Base-by-base conservation (phyloP, 192 early-diverging fungal species). In the Gaertneriomyces sp. region DNA sequence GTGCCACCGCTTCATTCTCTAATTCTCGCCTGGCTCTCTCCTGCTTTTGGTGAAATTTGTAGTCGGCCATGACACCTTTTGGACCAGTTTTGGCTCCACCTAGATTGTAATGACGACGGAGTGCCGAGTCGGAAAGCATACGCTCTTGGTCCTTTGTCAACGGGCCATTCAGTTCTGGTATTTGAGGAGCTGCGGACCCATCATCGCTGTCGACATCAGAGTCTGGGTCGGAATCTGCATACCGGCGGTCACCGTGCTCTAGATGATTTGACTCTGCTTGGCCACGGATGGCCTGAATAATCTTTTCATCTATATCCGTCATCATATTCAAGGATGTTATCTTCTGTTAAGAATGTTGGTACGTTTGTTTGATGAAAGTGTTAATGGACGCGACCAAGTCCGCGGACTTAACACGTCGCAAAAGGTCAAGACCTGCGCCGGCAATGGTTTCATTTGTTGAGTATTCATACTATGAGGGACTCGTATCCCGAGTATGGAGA, bases 11-110 rank as follows among this genome's bases (percentile, higher is more conserved):
- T 33, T 55, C 45, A 17, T 50, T 38, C 38, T 68, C 46, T 42
- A 68, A 49, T 6, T 67, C 65, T 33, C 39, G 20, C 43, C 83
- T 46, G 41, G 78, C 69, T 1, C 69, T 57, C 68, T 85, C 79
- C 73, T 85, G 83, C 33, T 54, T 52, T 64, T 76, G 46, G 60
- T 84, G 81, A 49, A 85, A 85, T 52, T 73, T 70, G 45, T 76
- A 61, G 70, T 85, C 83, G 44, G 74, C 77, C 20, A 81, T 66
- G 17, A 85, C 83, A 43, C 83, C 80, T 53, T 85, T 85, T 1
- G 79, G 77, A 9, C 83, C 83, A n/a, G 80, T 85, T 49, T 73
- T 62, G 9, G 81, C 69, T 17, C 77, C 71, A 40, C 79, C 82
- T 40, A 77, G 60, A 11, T 66, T 70, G 7, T 81, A 61, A 11